Evolutionary conservation across 257 asterid species (phyloP).

Genomic region (Coffea canephora): DNA sequence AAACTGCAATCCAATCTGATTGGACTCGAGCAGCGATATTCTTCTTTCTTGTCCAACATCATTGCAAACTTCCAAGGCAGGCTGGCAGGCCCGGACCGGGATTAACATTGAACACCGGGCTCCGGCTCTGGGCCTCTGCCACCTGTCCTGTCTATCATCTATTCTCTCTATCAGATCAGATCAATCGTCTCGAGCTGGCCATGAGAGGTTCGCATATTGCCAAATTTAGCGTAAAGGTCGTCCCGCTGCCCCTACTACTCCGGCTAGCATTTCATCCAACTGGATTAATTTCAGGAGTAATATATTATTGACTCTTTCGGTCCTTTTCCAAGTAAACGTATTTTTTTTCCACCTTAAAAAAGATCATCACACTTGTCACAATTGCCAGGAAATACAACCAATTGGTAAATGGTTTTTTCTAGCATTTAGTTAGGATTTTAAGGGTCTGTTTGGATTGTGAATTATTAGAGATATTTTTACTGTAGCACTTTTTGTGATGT

Average conservation of each 20-base stretch:
- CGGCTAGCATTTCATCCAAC: not conserved
- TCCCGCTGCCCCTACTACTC: not conserved
- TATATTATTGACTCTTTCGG: no score
- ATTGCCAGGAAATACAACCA: no score
- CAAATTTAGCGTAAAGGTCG: no score
- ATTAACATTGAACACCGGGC: conserved; percentile 13
- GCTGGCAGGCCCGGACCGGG: not conserved
- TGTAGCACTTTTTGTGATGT: no score
- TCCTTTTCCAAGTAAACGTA: no score
- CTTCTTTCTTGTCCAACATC: not conserved
- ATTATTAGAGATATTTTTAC: no score
- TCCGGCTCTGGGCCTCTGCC: not conserved
- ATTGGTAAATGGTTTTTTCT: no score
- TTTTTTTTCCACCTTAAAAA: no score
- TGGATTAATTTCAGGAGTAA: no score
- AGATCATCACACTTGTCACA: no score
- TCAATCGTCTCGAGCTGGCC: not conserved
- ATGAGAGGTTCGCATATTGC: not conserved
- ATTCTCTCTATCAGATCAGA: not conserved
- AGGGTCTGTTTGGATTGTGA: no score
- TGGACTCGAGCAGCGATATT: not conserved
- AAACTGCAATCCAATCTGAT: not conserved
- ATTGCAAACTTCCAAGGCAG: not conserved
- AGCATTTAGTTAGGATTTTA: no score
- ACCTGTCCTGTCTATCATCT: conserved; percentile 4